phyloP scores from a whole-genome alignment of 768 basidiomycete species.

The Suillus decipiens region DNA sequence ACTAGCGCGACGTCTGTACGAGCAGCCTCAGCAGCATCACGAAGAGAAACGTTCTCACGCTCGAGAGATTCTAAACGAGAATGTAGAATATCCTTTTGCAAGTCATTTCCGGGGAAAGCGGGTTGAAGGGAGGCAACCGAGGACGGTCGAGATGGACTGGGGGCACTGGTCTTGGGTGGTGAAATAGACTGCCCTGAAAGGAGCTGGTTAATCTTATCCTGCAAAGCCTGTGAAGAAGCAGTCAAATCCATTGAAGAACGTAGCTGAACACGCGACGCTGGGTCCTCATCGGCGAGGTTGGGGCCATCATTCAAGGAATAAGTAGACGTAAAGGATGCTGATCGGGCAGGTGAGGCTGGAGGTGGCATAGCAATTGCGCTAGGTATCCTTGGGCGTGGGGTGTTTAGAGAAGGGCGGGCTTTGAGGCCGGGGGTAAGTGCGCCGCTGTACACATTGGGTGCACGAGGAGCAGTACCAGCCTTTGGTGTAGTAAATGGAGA shows the following conservation, averaged over 20 bases:
- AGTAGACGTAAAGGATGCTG: slow-evolving; percentile 36
- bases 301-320: slow-evolving; percentile 38
- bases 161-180: slow-evolving; percentile 11
- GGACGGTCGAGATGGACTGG: slow-evolving; percentile 16
- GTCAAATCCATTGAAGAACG: slow-evolving; percentile 38
- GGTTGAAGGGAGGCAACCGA: slow-evolving; percentile 35
- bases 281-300: slow-evolving; percentile 17
- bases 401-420: slow-evolving; percentile 33
- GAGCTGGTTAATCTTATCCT: slow-evolving; percentile 51
- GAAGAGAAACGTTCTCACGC: slow-evolving; percentile 68
- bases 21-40: slow-evolving; percentile 31
- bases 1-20: slow-evolving; percentile 25
- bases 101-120: slow-evolving; percentile 38
- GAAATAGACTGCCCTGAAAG: slow-evolving; percentile 34
- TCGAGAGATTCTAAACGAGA: slow-evolving; percentile 60
- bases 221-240: slow-evolving; percentile 41
- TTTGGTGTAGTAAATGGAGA: slow-evolving; percentile 76
- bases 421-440: slow-evolving; percentile 27
- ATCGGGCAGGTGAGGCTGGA: slow-evolving; percentile 59
- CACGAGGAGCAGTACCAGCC: slow-evolving; percentile 40
- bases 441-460: slow-evolving; percentile 15
- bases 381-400: slow-evolving; percentile 67
- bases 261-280: slow-evolving; percentile 14
- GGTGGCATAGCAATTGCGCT: slow-evolving; percentile 80
- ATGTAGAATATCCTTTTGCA: slow-evolving; percentile 20